A percentile compares a stretch with the other conserved stretches of the same genome.
Evolutionary conservation across 2,329 filamentous ascomycete species (phyloP).

Genomic region (Calonectria hawksworthii): DNA sequence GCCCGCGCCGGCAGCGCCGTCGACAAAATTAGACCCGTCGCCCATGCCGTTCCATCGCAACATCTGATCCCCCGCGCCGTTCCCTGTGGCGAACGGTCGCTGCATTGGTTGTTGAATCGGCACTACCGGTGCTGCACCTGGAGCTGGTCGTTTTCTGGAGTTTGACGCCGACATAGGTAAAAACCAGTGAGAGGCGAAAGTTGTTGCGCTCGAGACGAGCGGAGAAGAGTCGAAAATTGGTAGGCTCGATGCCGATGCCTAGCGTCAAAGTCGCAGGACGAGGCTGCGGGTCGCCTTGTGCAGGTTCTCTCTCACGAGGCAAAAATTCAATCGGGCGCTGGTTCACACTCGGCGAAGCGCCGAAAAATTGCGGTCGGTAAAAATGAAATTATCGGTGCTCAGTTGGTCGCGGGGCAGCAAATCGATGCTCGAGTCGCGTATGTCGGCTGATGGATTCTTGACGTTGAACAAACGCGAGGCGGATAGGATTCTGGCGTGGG

Average conservation of each 20-base stretch:
- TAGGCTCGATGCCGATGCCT: constrained; percentile 37
- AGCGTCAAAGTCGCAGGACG: constrained; percentile 30
- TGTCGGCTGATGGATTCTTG: background rate
- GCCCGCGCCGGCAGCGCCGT: constrained; percentile 49
- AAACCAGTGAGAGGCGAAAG: constrained; percentile 4
- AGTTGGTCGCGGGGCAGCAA: background rate
- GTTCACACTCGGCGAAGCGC: constrained; percentile 21
- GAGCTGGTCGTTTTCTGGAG: constrained; percentile 80
- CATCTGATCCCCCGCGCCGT: constrained; percentile 62
- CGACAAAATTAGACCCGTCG: constrained; percentile 55
- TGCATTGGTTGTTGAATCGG: constrained; percentile 67
- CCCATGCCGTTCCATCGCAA: constrained; percentile 59
- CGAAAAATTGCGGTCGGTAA: constrained; percentile 16
- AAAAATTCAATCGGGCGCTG: background rate
- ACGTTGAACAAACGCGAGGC: background rate
- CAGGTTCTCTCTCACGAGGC: constrained; percentile 22
- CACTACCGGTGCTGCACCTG: constrained; percentile 76
- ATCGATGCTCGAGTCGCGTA: background rate
- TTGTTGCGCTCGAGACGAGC: constrained; percentile 32
- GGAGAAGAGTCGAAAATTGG: constrained; percentile 23
- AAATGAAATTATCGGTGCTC: constrained; percentile 6
- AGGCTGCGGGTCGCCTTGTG: constrained; percentile 30
- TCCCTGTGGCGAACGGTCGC: constrained; percentile 60
- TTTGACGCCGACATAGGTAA: constrained; percentile 63
- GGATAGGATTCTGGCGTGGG: constrained; percentile 3